phyloP scores from a whole-genome alignment of 208 protist species.

The Trichomonas vaginalis region DNA sequence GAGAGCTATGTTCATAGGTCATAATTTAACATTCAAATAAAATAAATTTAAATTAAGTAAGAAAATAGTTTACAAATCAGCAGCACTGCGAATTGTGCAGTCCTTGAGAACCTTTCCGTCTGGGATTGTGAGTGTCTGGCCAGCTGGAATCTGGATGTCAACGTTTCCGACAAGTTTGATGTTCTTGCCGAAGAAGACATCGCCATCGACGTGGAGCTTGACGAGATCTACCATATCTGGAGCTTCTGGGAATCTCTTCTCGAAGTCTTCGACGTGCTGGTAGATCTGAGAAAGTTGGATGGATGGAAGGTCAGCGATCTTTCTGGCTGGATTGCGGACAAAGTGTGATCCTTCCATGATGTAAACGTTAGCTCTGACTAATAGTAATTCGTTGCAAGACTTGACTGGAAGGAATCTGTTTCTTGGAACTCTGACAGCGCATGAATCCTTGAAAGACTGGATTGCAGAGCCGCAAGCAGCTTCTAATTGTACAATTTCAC shows the following conservation, averaged over 20 bases:
- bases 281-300: not conserved
- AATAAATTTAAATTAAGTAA: too few species aligned
- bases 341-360: not conserved
- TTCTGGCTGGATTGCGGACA: not conserved
- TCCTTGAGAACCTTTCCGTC: not conserved
- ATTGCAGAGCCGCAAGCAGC: constrained; percentile 70
- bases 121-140: not conserved
- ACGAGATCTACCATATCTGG: not conserved
- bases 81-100: not conserved
- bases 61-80: not conserved
- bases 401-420: constrained; percentile 92
- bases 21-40: too few species aligned
- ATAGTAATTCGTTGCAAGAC: constrained; percentile 69
- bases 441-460: constrained; percentile 53
- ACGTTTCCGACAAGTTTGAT: not conserved
- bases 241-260: not conserved
- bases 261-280: not conserved
- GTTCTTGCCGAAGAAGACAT: not conserved
- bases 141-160: not conserved
- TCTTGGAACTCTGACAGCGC: constrained; percentile 70
- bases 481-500: constrained; percentile 33
- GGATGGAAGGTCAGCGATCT: not conserved
- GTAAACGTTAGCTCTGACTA: constrained; percentile 38
- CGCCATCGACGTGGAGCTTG: not conserved
- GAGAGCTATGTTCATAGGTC: too few species aligned